These are phyloP conservation scores for Crepidotus variabilis DNA, from an alignment of 768 basidiomycete genomes.

Conservation along the genomic window DNA sequence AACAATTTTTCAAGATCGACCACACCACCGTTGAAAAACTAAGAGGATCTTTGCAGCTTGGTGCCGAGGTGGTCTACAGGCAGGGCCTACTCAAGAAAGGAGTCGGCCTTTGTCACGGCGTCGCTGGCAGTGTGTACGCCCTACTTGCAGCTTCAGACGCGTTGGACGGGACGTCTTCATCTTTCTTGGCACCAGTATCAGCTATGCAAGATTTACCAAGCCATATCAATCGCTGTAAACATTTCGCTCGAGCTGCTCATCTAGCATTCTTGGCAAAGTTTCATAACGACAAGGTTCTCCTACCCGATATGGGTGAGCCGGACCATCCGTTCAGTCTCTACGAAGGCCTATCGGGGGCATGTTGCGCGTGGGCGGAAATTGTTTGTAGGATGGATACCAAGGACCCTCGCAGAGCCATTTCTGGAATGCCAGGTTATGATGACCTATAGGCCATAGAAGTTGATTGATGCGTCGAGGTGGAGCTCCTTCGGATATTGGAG, in stretches of 20 bases:
- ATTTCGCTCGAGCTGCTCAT: conserved; percentile 40
- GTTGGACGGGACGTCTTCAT: conserved; percentile 26
- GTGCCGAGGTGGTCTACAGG: conserved; percentile 40
- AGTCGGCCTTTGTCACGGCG: conserved; percentile 58
- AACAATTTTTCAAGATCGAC: conserved; percentile 18
- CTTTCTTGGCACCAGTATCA: background rate
- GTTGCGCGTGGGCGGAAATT: conserved; percentile 51
- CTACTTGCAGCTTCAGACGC: conserved; percentile 45
- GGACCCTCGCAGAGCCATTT: conserved; percentile 8
- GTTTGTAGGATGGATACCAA: conserved; percentile 25
- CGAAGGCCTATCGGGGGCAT: conserved; percentile 57
- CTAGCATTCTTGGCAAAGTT: conserved; percentile 41
- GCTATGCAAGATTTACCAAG: background rate
- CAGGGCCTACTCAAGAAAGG: conserved; percentile 52
- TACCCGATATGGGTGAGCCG: conserved; percentile 40
- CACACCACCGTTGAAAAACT: conserved; percentile 23
- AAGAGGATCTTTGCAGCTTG: conserved; percentile 30
- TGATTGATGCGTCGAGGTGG: no score
- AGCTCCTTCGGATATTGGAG: no score
- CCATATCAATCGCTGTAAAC: conserved; percentile 10
- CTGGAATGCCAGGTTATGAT: conserved; percentile 37
- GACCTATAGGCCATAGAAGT: conserved; percentile 22
- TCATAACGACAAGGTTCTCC: conserved; percentile 27
- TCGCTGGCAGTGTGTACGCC: conserved; percentile 50
- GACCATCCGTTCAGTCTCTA: conserved; percentile 56